Evolutionary conservation across 2,329 filamentous ascomycete genomes (phyloP), one percentile per base, ranked within the genome.

Genomic region (Didymellaceae sp.): DNA sequence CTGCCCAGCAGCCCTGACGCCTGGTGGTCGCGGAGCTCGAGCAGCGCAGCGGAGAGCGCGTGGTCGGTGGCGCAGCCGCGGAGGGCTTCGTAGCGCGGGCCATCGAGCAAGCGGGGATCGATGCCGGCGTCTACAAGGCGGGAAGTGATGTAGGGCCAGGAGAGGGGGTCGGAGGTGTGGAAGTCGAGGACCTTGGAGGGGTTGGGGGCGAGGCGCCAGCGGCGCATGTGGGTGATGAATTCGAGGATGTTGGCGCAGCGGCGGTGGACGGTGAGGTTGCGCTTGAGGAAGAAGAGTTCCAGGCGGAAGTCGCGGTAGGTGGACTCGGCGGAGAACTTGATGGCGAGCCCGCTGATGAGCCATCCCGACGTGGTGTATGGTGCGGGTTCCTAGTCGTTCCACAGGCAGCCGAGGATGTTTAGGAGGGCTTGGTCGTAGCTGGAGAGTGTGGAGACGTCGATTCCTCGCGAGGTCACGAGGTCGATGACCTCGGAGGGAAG

Each of bases 241-340:
- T 52, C 48, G 8, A 45, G 42, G 35, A 52, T 45, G 37, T 52
- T 52, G 37, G 37, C 45, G 16, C 25, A 24, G 20, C 48, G 42
- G 16, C 38, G 31, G 18, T 52, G 48, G 5, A 40, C 42, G 18
- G 35, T 17, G 5, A 20, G 25, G 5, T 42, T 18, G 24, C 37
- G 35, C 13, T 42, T 45, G 31, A 52, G 48, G 16, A 45, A 45
- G 42, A 32, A 52, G 3, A 52, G 25, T 14, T 35, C 31, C 14
- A 52, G 16, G 17, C 42, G 42, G 8, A 41, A 30, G 8, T 42
- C 48, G n/a, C 37, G 34, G 13, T 42, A 37, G 14, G 22, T 28
- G 2, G 16, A 5, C 22, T 45, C 37, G 18, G 35, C 21, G 10
- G 20, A 32, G 6, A 11, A 13, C 16, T 26, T 14, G 3, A 32